These are phyloP conservation scores for Jamesozyma piceae DNA, from an alignment of 805 yeast genomes.

Conservation along the genomic window DNA sequence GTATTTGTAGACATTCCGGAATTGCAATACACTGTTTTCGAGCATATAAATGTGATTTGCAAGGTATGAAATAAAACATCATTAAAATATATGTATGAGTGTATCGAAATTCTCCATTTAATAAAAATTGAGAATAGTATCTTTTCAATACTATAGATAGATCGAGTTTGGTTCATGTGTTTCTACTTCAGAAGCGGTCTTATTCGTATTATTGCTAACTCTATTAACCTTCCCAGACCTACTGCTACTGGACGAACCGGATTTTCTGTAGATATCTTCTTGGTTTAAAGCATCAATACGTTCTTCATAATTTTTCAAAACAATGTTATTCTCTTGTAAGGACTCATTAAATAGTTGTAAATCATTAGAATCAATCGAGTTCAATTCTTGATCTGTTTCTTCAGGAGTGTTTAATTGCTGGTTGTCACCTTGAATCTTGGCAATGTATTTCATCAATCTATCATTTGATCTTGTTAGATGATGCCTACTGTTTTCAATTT, in stretches of 20 bases:
- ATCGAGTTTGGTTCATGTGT: conserved; percentile 2
- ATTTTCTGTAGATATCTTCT: conserved; percentile 38
- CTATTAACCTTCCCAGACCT: neutral
- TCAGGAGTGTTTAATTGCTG: conserved; percentile 26
- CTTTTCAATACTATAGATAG: too few relatives aligned
- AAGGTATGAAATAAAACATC: too few relatives aligned
- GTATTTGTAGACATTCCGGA: too few relatives aligned
- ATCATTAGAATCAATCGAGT: conserved; percentile 36
- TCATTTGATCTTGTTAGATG: conserved; percentile 46
- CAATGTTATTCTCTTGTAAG: conserved; percentile 45
- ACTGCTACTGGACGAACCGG: neutral
- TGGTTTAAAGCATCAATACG: conserved; percentile 37
- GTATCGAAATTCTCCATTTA: too few relatives aligned
- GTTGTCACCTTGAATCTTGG: conserved; percentile 21
- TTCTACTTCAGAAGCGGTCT: neutral
- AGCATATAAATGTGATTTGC: too few relatives aligned
- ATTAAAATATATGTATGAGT: too few relatives aligned
- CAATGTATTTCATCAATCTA: conserved; percentile 37
- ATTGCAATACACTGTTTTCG: too few relatives aligned
- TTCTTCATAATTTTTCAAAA: conserved; percentile 42
- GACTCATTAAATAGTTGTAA: conserved; percentile 44
- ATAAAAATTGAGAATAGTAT: too few relatives aligned
- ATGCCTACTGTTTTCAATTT: conserved; percentile 34
- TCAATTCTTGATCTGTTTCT: conserved; percentile 28
- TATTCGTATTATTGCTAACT: neutral